Evolutionary conservation across 1,139 yeast species (phyloP), one percentile per base, ranked within the genome.

Genomic region (Saccharomyces hybrid): DNA sequence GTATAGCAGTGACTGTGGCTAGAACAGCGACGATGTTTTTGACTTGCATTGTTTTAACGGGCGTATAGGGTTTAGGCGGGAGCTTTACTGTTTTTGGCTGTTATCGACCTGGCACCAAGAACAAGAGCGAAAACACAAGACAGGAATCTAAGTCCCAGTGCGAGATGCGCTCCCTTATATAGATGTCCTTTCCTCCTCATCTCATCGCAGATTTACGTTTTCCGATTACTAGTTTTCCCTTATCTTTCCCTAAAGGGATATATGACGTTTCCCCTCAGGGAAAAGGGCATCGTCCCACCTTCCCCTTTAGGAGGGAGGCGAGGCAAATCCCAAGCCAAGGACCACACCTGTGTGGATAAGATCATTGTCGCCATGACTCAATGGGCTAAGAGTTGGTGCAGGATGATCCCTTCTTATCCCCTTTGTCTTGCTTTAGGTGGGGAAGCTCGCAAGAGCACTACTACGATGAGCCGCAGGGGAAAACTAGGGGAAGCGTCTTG

Each of bases 41-140:
- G 83, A 81, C 80, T 77, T 82, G 85, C 87, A 82, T 82, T 77
- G 60, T 72, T 60, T 60, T 57, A 31, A 50, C 52, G 52, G 56
- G 27, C 4, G 44, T 38, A 38, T 38, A 38, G 9, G 25, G 13
- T 38, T 38, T 20, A 4, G 9, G 11, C n/a, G 44, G 44, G 44
- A 38, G 44, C 44, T 38, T 38, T 38, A 16, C 6, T 38, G 9
- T 13, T 20, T 38, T 16, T 38, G 9, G 44, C 44, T 20, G 25
- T 38, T 38, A 38, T 38, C 8, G 23, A 38, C 13, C 25, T 38
- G 3, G 25, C 25, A 16, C 3, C 2, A 38, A 38, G n/a, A 38
- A 16, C 5, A 20, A 20, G 23, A 20, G 23, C 23, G 23, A 20
- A 20, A 20, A 2, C 23, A 14, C 23, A 20, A 20, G 23, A 20